Percentiles rank a stretch among this genome's conserved stretches.
phyloP scores from a whole-genome alignment of 371 early-diverging fungal genomes.

The Haplosporangium sp. region DNA sequence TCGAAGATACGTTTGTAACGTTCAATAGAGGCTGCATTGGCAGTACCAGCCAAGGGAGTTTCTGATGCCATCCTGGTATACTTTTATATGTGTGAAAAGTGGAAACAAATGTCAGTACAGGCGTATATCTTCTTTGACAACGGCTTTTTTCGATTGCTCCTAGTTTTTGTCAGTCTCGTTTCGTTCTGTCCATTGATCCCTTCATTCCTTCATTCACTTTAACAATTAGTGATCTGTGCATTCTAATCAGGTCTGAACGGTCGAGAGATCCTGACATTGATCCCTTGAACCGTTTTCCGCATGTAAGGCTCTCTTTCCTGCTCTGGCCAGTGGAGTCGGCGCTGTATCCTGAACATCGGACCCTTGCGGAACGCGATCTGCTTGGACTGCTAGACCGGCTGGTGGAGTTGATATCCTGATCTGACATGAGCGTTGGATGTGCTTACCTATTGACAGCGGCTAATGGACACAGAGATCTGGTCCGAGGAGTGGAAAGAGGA shows the following conservation, averaged over 20 bases:
- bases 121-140: not conserved
- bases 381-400: not conserved
- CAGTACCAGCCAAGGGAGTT: slow-evolving; percentile 39
- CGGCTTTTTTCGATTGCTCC: too few species aligned
- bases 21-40: slow-evolving; percentile 32
- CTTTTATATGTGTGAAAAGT: slow-evolving; percentile 29
- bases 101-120: not conserved
- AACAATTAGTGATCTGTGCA: too few species aligned
- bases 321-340: too few species aligned
- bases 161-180: not conserved
- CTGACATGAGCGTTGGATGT: too few species aligned
- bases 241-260: too few species aligned
- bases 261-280: too few species aligned
- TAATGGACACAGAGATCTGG: slow-evolving; percentile 3
- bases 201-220: too few species aligned
- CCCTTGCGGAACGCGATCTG: too few species aligned
- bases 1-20: slow-evolving; percentile 69
- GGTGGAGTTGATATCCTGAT: not conserved
- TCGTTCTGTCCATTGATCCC: not conserved
- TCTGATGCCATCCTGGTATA: slow-evolving; percentile 12
- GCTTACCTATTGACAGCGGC: slow-evolving; percentile 14
- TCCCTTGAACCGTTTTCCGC: too few species aligned
- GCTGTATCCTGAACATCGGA: too few species aligned
- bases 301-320: too few species aligned
- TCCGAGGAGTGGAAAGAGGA: not conserved